Conservation (phyloP, 345 rosid species). For the Citrus reticulata region DNA sequence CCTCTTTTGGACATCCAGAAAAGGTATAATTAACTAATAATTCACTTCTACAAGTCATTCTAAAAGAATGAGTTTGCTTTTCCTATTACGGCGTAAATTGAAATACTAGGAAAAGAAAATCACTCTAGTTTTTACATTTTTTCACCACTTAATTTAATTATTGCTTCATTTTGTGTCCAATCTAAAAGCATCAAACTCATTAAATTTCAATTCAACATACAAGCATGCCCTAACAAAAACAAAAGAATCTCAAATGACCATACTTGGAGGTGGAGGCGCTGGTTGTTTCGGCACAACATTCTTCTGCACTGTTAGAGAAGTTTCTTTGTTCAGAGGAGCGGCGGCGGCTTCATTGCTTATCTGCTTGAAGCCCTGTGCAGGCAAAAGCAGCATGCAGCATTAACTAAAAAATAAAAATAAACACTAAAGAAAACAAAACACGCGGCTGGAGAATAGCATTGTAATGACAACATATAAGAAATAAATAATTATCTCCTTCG, state of each 20-base stretch:
- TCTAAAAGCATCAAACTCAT: not conserved
- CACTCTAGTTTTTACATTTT: not conserved
- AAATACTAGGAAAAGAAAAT: too few species aligned
- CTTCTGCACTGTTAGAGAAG: constrained; percentile 46
- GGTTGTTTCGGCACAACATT: constrained; percentile 38
- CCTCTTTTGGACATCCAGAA: not conserved
- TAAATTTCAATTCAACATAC: not conserved
- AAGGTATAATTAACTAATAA: not conserved
- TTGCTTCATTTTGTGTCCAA: not conserved
- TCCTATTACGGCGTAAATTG: too few species aligned
- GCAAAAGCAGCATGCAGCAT: constrained; percentile 4
- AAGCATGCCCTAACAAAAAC: not conserved
- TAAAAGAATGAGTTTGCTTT: not conserved
- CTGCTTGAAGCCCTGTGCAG: constrained; percentile 45
- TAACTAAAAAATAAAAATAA: not conserved
- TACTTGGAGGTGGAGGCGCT: constrained; percentile 42
- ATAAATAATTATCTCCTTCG: not conserved
- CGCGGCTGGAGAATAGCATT: not conserved
- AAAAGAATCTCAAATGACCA: constrained; percentile 1
- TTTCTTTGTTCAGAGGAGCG: constrained; percentile 35
- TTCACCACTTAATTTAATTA: not conserved
- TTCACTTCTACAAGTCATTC: not conserved
- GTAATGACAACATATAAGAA: not conserved
- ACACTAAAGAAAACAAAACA: too few species aligned
- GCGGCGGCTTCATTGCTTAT: constrained; percentile 42